phyloP scores from a whole-genome alignment of 1,284 basidiomycete species.

The Boletus semigastroideus region DNA sequence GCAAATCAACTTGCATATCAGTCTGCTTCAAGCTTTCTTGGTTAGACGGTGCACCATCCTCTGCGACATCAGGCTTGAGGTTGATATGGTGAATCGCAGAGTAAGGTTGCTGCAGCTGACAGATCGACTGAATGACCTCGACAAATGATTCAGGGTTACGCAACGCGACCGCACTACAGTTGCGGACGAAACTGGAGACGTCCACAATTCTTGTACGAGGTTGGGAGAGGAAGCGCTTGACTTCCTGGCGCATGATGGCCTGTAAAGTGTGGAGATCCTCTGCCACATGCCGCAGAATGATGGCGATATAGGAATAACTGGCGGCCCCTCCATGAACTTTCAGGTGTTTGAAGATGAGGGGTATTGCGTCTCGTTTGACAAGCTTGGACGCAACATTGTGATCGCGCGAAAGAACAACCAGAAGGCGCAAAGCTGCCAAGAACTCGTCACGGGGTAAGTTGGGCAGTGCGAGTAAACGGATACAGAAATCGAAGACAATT shows the following conservation, averaged over 20 bases:
- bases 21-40: constrained; percentile 28
- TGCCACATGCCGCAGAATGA: constrained; percentile 87
- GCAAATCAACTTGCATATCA: constrained; percentile 73
- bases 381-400: constrained; percentile 59
- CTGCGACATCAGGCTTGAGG: constrained; percentile 45
- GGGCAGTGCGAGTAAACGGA: constrained; percentile 63
- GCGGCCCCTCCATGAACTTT: constrained; percentile 59
- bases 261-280: constrained; percentile 74
- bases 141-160: constrained; percentile 83
- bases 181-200: constrained; percentile 71
- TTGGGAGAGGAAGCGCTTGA: constrained; percentile 75
- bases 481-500: constrained; percentile 71
- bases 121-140: constrained; percentile 67
- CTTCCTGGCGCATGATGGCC: constrained; percentile 78
- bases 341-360: constrained; percentile 65
- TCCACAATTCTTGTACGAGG: constrained; percentile 74
- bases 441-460: constrained; percentile 75
- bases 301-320: constrained; percentile 82
- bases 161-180: constrained; percentile 78
- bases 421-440: constrained; percentile 74
- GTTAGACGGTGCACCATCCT: constrained; percentile 22
- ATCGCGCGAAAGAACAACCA: constrained; percentile 81
- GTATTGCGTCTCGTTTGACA: constrained; percentile 62
- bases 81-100: constrained; percentile 63
- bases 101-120: constrained; percentile 70